phyloP scores from a whole-genome alignment of 2,329 filamentous ascomycete genomes.

The Aspergillus melleus region DNA sequence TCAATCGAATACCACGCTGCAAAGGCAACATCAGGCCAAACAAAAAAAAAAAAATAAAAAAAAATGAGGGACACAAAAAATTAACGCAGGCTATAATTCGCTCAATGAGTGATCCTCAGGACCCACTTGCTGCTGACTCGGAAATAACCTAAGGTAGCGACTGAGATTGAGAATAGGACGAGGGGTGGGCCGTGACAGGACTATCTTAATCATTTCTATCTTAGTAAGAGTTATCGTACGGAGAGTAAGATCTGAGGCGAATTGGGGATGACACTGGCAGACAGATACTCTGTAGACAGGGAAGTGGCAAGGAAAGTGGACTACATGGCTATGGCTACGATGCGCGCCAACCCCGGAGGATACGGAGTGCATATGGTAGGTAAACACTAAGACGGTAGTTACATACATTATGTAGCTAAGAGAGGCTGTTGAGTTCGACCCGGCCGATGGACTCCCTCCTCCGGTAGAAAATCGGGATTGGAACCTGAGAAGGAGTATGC shows the following conservation, averaged over 20 bases:
- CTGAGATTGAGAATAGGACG: neutral
- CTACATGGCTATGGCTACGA: too few relatives aligned
- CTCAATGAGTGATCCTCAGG: neutral
- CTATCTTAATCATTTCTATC: neutral
- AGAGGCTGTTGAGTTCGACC: neutral
- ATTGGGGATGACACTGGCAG: neutral
- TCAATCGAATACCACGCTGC: neutral
- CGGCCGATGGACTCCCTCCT: neutral
- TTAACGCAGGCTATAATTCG: neutral
- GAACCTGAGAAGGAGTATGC: neutral
- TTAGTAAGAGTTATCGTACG: neutral
- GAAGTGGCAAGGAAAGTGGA: neutral
- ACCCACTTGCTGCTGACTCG: neutral
- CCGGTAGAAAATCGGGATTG: neutral
- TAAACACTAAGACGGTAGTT: neutral
- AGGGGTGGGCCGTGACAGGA: neutral
- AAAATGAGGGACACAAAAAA: neutral
- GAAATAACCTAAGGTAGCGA: neutral
- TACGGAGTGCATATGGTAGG: neutral
- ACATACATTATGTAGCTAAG: neutral
- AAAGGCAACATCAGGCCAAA: neutral
- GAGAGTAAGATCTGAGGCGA: neutral
- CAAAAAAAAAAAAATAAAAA: neutral
- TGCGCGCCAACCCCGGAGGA: neutral
- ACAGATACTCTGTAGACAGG: too few relatives aligned